These are phyloP conservation scores for Gaertneriomyces sp. DNA, from an alignment of 192 early-diverging fungal genomes.

Conservation along the genomic window DNA sequence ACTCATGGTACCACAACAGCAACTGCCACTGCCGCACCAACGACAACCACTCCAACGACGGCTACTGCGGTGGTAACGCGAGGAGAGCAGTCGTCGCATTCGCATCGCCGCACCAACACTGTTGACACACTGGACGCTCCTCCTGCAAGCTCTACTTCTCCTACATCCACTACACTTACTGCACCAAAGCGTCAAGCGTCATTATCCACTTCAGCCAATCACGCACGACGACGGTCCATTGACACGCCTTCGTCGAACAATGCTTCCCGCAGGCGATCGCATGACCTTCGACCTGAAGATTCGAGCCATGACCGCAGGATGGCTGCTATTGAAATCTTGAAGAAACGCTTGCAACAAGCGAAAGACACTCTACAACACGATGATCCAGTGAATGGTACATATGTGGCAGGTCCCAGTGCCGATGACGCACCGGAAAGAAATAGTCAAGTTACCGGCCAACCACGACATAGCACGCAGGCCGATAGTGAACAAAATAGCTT, in stretches of 20 bases:
- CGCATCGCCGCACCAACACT: background rate
- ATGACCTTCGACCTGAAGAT: background rate
- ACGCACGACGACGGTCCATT: background rate
- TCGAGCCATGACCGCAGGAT: slow-evolving; percentile 11
- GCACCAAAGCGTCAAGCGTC: background rate
- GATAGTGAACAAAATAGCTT: too few species aligned
- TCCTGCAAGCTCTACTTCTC: background rate
- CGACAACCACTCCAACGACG: too few species aligned
- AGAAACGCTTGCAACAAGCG: slow-evolving; percentile 20
- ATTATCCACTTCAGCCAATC: background rate
- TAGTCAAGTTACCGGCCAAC: too few species aligned
- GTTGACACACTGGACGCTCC: background rate
- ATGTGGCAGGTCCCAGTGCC: too few species aligned
- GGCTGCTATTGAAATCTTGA: slow-evolving; percentile 26
- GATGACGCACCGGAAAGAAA: too few species aligned
- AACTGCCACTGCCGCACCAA: too few species aligned
- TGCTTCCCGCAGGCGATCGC: background rate
- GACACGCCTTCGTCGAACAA: too few species aligned
- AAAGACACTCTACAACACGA: slow-evolving; percentile 4
- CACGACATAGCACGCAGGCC: too few species aligned
- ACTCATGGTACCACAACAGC: background rate
- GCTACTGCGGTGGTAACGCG: too few species aligned
- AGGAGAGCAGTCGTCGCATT: background rate
- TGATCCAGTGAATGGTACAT: too few species aligned
- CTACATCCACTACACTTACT: background rate